Conservation (phyloP, 179 eudicot genomes). For the Camellia oleifera region DNA sequence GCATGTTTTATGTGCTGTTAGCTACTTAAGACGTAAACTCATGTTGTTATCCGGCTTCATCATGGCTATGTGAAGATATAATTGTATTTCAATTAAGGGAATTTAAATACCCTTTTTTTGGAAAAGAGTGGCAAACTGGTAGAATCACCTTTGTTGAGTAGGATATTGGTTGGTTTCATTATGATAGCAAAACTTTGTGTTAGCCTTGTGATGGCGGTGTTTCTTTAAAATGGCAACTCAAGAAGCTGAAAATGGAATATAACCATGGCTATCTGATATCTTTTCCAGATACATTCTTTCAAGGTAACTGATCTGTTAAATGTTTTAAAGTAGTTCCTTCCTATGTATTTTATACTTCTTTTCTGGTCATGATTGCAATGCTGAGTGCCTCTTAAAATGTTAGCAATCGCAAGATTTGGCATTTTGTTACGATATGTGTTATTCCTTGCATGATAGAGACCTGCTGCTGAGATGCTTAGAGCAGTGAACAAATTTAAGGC, state of each 20-base stretch:
- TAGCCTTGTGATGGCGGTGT: too few species aligned
- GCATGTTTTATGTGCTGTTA: not conserved
- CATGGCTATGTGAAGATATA: not conserved
- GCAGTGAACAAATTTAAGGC: constrained; percentile 86
- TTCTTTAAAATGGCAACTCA: constrained; percentile 9
- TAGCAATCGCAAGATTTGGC: not conserved
- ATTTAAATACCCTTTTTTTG: not conserved
- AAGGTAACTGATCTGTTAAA: not conserved
- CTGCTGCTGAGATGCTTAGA: constrained; percentile 75
- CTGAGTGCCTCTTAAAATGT: not conserved
- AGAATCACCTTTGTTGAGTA: constrained; percentile 13
- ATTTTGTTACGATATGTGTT: constrained; percentile 7
- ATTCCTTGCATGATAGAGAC: constrained; percentile 50
- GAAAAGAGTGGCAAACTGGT: not conserved
- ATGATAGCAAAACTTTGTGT: not conserved
- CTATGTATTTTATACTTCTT: not conserved
- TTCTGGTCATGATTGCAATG: not conserved
- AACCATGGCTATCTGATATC: not conserved
- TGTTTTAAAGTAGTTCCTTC: not conserved
- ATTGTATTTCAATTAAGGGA: not conserved
- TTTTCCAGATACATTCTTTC: not conserved
- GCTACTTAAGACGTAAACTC: not conserved
- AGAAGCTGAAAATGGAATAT: constrained; percentile 8
- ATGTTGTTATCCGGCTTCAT: not conserved
- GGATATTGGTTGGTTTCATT: not conserved